These are phyloP conservation scores for Camelina laxa DNA, from an alignment of 345 rosid genomes.

Conservation along the genomic window DNA sequence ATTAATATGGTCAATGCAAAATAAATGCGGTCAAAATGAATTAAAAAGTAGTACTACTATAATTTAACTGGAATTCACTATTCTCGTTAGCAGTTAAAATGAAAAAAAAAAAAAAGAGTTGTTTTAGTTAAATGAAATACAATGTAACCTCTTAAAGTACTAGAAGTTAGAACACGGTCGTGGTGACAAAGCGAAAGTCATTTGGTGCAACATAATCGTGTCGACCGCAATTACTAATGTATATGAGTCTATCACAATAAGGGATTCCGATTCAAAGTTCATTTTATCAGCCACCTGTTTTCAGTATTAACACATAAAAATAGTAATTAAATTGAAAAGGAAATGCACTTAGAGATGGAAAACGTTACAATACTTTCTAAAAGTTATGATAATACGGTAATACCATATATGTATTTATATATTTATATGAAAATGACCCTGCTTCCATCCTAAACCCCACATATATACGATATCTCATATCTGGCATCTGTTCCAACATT, in stretches of 20 bases:
- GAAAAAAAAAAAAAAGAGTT: no score
- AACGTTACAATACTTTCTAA: conserved; percentile 33
- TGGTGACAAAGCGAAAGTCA: background rate
- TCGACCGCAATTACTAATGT: background rate
- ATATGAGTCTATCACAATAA: background rate
- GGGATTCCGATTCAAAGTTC: background rate
- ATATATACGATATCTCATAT: conserved; percentile 32
- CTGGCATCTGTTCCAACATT: conserved; percentile 27
- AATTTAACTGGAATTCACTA: background rate
- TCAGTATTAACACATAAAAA: conserved; percentile 7
- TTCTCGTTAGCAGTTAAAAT: background rate
- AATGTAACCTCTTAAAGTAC: background rate
- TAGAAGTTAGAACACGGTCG: background rate
- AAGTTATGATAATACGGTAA: conserved; percentile 15
- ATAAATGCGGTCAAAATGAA: conserved; percentile 18
- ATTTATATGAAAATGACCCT: conserved; percentile 26
- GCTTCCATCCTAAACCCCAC: conserved; percentile 38
- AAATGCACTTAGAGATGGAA: conserved; percentile 28
- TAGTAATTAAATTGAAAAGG: conserved; percentile 24
- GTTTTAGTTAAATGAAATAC: background rate
- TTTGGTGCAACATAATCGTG: background rate
- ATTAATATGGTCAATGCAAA: conserved; percentile 7
- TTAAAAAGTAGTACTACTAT: background rate
- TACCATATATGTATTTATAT: background rate
- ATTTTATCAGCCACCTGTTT: conserved; percentile 20